Conservation (phyloP, 768 basidiomycete species). For the Podaxis mareebaensis region DNA sequence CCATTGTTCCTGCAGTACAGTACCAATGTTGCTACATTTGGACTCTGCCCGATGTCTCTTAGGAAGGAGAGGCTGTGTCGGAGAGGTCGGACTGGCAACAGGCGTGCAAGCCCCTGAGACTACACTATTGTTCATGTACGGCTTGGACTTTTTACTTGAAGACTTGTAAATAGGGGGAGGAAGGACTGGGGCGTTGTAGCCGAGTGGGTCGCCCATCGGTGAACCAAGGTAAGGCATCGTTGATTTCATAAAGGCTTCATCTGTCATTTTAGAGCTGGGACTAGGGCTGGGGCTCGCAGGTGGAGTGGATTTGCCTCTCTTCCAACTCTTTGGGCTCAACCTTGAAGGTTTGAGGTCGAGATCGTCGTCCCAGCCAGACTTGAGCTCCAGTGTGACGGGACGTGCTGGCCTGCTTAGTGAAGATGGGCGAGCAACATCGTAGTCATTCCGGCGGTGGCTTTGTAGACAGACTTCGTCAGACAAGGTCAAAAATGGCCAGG, state of each 20-base stretch:
- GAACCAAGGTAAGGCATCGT: constrained; percentile 47
- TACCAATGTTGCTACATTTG: constrained; percentile 29
- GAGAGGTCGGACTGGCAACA: not conserved
- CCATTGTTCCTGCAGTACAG: constrained; percentile 41
- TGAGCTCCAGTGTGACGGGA: constrained; percentile 36
- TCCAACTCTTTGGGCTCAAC: constrained; percentile 18
- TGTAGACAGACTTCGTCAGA: not conserved
- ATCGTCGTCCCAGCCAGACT: constrained; percentile 54
- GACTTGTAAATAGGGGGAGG: constrained; percentile 22
- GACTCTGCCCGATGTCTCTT: constrained; percentile 1
- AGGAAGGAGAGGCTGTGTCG: constrained; percentile 1
- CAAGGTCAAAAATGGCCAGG: not conserved
- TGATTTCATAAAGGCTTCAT: constrained; percentile 45
- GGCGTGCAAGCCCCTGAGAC: not conserved
- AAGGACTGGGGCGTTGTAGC: constrained; percentile 31
- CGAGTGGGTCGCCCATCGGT: constrained; percentile 42
- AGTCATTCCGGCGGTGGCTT: constrained; percentile 1
- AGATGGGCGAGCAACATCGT: constrained; percentile 19
- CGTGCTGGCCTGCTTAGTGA: constrained; percentile 24
- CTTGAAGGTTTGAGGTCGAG: constrained; percentile 34
- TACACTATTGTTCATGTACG: not conserved
- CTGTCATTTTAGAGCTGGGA: constrained; percentile 29
- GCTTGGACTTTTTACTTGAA: not conserved
- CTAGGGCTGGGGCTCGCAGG: constrained; percentile 24
- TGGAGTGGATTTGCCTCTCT: constrained; percentile 18